A percentile compares a stretch with the other conserved stretches of the same genome.
Conservation (phyloP, 2,329 filamentous ascomycete genomes). For the Lasiodiplodia hormozganensis region DNA sequence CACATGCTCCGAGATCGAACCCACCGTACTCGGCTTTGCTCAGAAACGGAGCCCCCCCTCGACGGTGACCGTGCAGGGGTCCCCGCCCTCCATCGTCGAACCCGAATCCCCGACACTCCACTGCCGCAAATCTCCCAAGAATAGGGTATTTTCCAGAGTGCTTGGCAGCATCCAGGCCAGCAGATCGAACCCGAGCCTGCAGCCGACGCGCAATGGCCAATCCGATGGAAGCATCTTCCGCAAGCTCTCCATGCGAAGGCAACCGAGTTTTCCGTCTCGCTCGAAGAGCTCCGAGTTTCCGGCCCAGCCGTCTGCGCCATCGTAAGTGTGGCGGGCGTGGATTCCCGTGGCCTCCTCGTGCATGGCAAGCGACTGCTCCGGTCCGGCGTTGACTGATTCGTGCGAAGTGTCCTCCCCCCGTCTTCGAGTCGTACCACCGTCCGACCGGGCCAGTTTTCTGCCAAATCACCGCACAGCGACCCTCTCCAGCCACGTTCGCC, state of each 20-base stretch:
- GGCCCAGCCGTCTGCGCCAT: slow-evolving; percentile 34
- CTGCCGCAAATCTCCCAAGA: slow-evolving; percentile 28
- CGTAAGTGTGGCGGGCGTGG: slow-evolving; percentile 11
- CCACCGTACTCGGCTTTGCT: slow-evolving; percentile 2
- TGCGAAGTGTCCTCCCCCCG: slow-evolving; percentile 17
- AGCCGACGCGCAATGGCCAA: slow-evolving; percentile 32
- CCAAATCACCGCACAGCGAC: slow-evolving; percentile 2
- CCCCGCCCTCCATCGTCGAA: not conserved
- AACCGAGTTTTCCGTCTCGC: slow-evolving; percentile 35
- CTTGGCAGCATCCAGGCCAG: slow-evolving; percentile 31
- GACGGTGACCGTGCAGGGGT: not conserved
- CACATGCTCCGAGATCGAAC: not conserved
- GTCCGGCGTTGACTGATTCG: slow-evolving; percentile 5
- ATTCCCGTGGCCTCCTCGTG: not conserved
- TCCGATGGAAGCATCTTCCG: slow-evolving; percentile 39
- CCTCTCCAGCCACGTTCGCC: slow-evolving; percentile 1
- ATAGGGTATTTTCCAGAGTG: slow-evolving; percentile 34
- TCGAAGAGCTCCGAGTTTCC: slow-evolving; percentile 39
- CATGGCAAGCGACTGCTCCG: not conserved
- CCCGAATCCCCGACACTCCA: slow-evolving; percentile 15
- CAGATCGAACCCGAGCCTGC: slow-evolving; percentile 31
- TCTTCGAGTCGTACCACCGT: slow-evolving; percentile 15
- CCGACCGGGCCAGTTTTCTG: not conserved
- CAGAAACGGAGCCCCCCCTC: not conserved
- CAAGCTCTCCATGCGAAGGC: slow-evolving; percentile 38